A percentile compares a stretch with the other conserved stretches of the same genome.
Conservation (phyloP, 306 rosid species). For the Sophora flavescens region DNA sequence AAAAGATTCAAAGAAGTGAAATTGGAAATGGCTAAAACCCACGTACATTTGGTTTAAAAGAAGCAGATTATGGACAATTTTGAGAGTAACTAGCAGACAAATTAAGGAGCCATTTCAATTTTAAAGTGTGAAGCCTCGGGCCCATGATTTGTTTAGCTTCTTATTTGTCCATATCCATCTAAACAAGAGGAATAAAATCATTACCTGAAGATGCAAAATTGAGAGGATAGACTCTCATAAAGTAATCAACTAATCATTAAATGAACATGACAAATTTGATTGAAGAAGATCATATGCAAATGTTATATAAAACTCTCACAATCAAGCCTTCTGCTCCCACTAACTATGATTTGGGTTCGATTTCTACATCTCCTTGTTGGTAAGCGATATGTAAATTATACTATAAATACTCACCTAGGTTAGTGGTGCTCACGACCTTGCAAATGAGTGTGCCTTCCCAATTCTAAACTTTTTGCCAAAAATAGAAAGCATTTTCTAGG, state of each 20-base stretch:
- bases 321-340: no score
- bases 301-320: neutral
- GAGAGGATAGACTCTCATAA: slow-evolving; percentile 6
- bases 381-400: no score
- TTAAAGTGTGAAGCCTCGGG: slow-evolving; percentile 1
- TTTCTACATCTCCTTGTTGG: no score
- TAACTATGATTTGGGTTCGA: no score
- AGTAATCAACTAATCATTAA: neutral
- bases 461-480: no score
- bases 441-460: no score
- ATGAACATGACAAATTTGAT: neutral
- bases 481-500: neutral
- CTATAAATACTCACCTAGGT: no score
- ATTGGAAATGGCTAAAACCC: neutral
- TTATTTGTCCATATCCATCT: slow-evolving; percentile 32
- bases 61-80: slow-evolving; percentile 2
- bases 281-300: slow-evolving; percentile 1
- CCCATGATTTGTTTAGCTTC: slow-evolving; percentile 37
- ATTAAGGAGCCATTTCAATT: slow-evolving; percentile 20
- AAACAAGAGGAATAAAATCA: slow-evolving; percentile 15
- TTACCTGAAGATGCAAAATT: slow-evolving; percentile 8
- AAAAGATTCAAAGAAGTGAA: neutral
- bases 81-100: neutral
- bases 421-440: no score
- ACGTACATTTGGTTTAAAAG: slow-evolving; percentile 9